Conservation (phyloP, 2,329 filamentous ascomycete species). For the Fusarium chaquense region DNA sequence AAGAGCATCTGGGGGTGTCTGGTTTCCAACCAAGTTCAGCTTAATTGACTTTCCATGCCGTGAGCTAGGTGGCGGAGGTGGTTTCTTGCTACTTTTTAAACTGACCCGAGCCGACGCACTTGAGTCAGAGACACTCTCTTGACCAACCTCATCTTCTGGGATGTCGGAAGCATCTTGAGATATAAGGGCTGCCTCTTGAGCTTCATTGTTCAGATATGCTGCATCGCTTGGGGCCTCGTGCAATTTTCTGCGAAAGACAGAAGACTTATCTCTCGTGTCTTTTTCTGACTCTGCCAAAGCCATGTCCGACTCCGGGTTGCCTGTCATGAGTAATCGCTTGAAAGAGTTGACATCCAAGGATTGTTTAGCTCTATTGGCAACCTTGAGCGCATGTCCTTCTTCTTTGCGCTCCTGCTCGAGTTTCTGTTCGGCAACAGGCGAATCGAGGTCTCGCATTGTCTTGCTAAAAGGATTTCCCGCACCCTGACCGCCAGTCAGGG, state of each 20-base stretch:
- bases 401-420: constrained; percentile 50
- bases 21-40: constrained; percentile 53
- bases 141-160: constrained; percentile 41
- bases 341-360: constrained; percentile 83
- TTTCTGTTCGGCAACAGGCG: constrained; percentile 49
- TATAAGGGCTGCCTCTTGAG: constrained; percentile 41
- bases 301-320: constrained; percentile 60
- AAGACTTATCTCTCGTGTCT: constrained; percentile 31
- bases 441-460: constrained; percentile 65
- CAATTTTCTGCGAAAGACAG: constrained; percentile 29
- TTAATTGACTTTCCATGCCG: constrained; percentile 82
- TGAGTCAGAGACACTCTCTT: constrained; percentile 46
- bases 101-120: constrained; percentile 44
- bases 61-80: constrained; percentile 78
- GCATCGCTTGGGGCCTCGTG: constrained; percentile 11
- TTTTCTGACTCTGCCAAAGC: constrained; percentile 14
- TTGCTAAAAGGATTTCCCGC: constrained; percentile 64
- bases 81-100: constrained; percentile 66
- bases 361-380: constrained; percentile 52
- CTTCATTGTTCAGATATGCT: background rate
- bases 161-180: constrained; percentile 40
- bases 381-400: constrained; percentile 51
- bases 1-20: constrained; percentile 46
- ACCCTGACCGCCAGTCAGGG: constrained; percentile 34
- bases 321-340: constrained; percentile 80